phyloP scores from a whole-genome alignment of 1,284 basidiomycete genomes.

The Schizophyllum commune region DNA sequence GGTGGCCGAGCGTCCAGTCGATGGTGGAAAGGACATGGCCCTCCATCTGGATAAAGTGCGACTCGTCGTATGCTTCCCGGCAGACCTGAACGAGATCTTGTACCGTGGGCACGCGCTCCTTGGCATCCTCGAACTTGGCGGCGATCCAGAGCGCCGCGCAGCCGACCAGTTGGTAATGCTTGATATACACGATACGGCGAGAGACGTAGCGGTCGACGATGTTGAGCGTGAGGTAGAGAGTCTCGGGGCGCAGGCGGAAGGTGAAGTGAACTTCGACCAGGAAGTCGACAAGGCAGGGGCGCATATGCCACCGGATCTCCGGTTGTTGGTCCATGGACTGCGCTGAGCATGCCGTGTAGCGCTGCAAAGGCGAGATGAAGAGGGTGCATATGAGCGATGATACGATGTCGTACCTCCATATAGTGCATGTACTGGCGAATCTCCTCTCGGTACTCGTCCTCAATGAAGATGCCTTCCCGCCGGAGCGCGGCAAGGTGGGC shows the following conservation, averaged over 20 bases:
- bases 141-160: conserved; percentile 99
- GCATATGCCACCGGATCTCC: conserved; percentile 96
- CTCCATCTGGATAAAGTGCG: conserved; percentile 96
- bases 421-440: conserved; percentile 90
- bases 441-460: conserved; percentile 95
- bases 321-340: conserved; percentile 99
- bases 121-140: conserved; percentile 98
- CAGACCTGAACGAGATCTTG: conserved; percentile 93
- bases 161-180: conserved; percentile 98
- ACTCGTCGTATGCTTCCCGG: conserved; percentile 91
- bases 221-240: conserved; percentile 96
- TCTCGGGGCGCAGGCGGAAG: conserved; percentile 95
- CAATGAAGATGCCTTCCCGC: conserved; percentile 63
- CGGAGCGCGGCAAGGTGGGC: conserved; percentile 59
- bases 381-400: conserved; percentile 8
- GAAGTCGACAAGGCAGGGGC: conserved; percentile 98
- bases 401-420: conserved; percentile 79
- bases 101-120: conserved; percentile 95
- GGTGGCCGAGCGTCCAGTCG: conserved; percentile 95
- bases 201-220: conserved; percentile 99
- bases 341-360: conserved; percentile 78
- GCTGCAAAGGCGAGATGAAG: conserved; percentile 35
- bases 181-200: conserved; percentile 96
- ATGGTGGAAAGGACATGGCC: conserved; percentile 95
- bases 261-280: conserved; percentile 98